Evolutionary conservation across 192 early-diverging fungal species (phyloP).

Genomic region (Coemansia sp.): DNA sequence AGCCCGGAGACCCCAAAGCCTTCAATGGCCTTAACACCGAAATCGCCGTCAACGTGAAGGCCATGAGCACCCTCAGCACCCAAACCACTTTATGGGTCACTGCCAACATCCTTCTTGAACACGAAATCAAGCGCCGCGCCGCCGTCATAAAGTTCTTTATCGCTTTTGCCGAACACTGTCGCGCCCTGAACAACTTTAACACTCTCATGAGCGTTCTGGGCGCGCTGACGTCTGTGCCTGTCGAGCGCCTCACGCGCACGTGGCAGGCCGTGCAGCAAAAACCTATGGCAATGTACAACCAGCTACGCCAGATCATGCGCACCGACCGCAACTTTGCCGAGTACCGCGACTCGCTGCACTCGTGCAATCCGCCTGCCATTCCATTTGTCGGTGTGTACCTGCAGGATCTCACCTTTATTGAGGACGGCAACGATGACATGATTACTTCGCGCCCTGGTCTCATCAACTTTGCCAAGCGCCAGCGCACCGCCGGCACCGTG

Average conservation of each 20-base stretch:
- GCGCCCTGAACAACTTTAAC: slow-evolving; percentile 90
- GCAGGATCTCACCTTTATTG: slow-evolving; percentile 88
- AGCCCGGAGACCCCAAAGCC: slow-evolving; percentile 60
- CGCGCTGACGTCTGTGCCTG: slow-evolving; percentile 82
- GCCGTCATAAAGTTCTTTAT: slow-evolving; percentile 82
- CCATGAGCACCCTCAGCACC: slow-evolving; percentile 83
- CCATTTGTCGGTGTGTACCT: slow-evolving; percentile 86
- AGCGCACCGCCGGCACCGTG: slow-evolving; percentile 84
- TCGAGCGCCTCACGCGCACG: slow-evolving; percentile 86
- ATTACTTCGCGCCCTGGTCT: slow-evolving; percentile 63
- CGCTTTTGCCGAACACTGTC: slow-evolving; percentile 77
- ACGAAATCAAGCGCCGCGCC: slow-evolving; percentile 78
- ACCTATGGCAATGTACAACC: slow-evolving; percentile 59
- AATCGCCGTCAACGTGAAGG: slow-evolving; percentile 80
- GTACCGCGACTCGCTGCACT: slow-evolving; percentile 81
- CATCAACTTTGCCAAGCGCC: slow-evolving; percentile 89
- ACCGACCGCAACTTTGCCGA: slow-evolving; percentile 76
- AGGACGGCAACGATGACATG: slow-evolving; percentile 80
- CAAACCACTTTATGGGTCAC: slow-evolving; percentile 87
- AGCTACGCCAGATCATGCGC: slow-evolving; percentile 74
- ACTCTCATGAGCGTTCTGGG: slow-evolving; percentile 88
- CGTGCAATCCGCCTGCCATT: slow-evolving; percentile 74
- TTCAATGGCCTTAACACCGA: slow-evolving; percentile 55
- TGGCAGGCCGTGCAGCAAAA: slow-evolving; percentile 78
- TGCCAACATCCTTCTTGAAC: slow-evolving; percentile 75